Evolutionary conservation across 1,284 basidiomycete species (phyloP).

Genomic region (Amylostereum chailletii): DNA sequence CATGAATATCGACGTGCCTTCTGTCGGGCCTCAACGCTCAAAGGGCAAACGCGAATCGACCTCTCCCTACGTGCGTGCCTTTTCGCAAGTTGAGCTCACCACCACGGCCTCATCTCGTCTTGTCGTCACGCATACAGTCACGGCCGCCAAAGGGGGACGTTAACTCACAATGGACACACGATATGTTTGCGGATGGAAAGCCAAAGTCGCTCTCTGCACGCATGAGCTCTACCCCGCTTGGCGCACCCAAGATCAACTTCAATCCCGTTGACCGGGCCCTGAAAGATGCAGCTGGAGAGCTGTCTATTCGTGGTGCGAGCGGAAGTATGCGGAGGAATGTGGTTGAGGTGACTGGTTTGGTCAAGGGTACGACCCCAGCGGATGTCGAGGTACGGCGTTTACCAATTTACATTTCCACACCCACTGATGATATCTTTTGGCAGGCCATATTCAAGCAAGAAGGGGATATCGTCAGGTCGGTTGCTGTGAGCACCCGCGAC

Average conservation of each 20-base stretch:
- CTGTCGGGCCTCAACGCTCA: constrained; percentile 49
- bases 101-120: constrained; percentile 12
- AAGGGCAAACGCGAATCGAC: constrained; percentile 36
- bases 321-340: constrained; percentile 44
- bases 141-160: constrained; percentile 58
- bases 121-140: constrained; percentile 19
- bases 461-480: constrained; percentile 54
- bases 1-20: constrained; percentile 37
- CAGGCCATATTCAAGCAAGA: constrained; percentile 80
- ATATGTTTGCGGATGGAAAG: constrained; percentile 44
- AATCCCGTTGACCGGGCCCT: constrained; percentile 34
- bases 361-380: constrained; percentile 70
- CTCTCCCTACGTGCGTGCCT: constrained; percentile 62
- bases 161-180: constrained; percentile 64
- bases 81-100: constrained; percentile 7
- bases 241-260: constrained; percentile 46
- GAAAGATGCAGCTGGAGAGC: constrained; percentile 24
- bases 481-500: constrained; percentile 23
- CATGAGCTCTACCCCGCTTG: constrained; percentile 35
- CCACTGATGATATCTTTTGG: too few species aligned
- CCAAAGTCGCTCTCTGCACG: constrained; percentile 53
- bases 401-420: background rate
- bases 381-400: constrained; percentile 62
- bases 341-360: constrained; percentile 70
- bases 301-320: constrained; percentile 72